Evolutionary conservation across 306 rosid genomes (phyloP).

Genomic region (Prunus mongolica): DNA sequence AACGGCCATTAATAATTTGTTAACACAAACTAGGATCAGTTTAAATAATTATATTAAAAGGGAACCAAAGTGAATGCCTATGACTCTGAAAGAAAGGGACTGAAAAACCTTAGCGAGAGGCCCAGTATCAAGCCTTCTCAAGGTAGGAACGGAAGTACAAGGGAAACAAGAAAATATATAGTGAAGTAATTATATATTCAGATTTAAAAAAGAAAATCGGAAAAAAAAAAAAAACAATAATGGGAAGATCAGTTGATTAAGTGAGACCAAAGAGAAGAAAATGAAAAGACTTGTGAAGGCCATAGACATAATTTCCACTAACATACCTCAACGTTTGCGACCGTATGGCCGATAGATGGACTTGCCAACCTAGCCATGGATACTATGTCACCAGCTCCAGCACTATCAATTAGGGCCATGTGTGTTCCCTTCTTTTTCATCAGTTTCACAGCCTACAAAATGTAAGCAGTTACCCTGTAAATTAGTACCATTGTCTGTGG

Average conservation of each 20-base stretch:
- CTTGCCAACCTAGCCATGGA: conserved; percentile 84
- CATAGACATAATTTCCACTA: not conserved
- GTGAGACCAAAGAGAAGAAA: not conserved
- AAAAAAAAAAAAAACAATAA: not conserved
- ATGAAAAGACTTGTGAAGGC: not conserved
- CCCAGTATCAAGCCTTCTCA: not conserved
- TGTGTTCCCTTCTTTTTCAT: conserved; percentile 90
- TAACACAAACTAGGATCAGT: too few species aligned
- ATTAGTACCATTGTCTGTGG: conserved; percentile 9
- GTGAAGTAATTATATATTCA: not conserved
- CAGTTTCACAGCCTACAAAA: conserved; percentile 67
- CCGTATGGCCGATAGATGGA: conserved; percentile 92
- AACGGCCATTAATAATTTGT: too few species aligned
- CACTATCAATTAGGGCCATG: conserved; percentile 67
- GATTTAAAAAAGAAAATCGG: not conserved
- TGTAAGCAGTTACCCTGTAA: not conserved
- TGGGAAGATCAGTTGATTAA: not conserved
- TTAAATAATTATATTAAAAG: too few species aligned
- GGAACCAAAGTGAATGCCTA: too few species aligned
- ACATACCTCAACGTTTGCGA: conserved; percentile 65
- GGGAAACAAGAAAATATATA: not conserved
- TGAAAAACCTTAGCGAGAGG: not conserved
- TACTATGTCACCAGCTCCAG: conserved; percentile 97
- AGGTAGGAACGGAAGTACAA: not conserved
- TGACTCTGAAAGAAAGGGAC: not conserved